Conservation (phyloP, 305 asterid species). For the Rubia peregrina region DNA sequence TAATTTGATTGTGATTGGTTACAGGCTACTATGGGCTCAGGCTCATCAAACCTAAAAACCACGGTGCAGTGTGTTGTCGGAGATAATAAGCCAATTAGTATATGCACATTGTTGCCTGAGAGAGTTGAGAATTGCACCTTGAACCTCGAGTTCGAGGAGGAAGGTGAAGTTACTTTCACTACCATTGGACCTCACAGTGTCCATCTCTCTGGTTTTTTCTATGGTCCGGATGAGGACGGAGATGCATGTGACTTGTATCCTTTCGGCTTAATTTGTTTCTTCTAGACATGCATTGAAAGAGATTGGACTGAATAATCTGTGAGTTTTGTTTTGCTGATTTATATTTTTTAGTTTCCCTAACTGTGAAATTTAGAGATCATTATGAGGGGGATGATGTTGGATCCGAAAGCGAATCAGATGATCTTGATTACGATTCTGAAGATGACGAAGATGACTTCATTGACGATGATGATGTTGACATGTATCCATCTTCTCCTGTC, state of each 20-base stretch:
- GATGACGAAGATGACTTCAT: constrained; percentile 44
- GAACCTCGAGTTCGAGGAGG: constrained; percentile 86
- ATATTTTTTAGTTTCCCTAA: constrained; percentile 20
- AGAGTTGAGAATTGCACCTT: constrained; percentile 60
- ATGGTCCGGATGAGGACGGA: constrained; percentile 29
- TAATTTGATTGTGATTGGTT: neutral
- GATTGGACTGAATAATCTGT: neutral
- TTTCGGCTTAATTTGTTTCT: constrained; percentile 17
- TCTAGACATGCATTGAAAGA: neutral
- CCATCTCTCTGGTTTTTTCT: constrained; percentile 83
- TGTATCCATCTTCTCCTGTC: constrained; percentile 41
- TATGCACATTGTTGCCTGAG: constrained; percentile 70
- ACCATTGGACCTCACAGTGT: constrained; percentile 60
- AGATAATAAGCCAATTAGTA: constrained; percentile 54
- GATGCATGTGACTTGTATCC: constrained; percentile 60
- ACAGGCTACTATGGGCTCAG: constrained; percentile 75
- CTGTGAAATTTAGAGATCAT: constrained; percentile 38
- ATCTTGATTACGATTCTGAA: constrained; percentile 35
- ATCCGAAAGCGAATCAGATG: constrained; percentile 48
- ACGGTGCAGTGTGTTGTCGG: constrained; percentile 72
- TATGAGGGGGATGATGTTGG: constrained; percentile 35
- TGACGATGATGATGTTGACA: constrained; percentile 45
- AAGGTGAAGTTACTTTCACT: constrained; percentile 61
- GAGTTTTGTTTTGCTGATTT: neutral
- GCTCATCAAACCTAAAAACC: constrained; percentile 50